phyloP scores from a whole-genome alignment of 2,329 filamentous ascomycete species.

The Trichophyton mentagrophytes region DNA sequence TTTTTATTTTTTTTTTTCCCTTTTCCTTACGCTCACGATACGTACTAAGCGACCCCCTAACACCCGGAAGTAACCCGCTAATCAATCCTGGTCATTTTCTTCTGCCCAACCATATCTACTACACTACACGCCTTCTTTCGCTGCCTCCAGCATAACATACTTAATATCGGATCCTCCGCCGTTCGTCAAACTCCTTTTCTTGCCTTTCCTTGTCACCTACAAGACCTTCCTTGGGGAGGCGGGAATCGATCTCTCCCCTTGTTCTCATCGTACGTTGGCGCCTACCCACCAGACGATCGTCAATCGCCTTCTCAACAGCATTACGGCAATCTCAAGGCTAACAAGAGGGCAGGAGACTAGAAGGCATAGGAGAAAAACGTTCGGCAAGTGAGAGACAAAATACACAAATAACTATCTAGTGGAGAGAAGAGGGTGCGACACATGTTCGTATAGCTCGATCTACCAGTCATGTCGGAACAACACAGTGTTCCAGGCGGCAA shows the following conservation, averaged over 20 bases:
- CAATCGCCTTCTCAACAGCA: not conserved
- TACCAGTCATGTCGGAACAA: constrained; percentile 20
- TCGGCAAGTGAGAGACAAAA: not conserved
- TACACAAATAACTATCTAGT: not conserved
- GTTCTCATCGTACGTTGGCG: not conserved
- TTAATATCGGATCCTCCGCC: not conserved
- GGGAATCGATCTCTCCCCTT: not conserved
- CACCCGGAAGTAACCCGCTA: constrained; percentile 4
- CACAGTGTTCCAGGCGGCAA: constrained; percentile 9
- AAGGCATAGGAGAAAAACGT: not conserved
- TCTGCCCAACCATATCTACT: constrained; percentile 1
- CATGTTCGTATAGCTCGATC: constrained; percentile 1
- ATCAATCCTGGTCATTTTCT: not conserved
- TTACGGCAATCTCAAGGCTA: not conserved
- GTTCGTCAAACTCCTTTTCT: not conserved
- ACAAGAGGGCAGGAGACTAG: not conserved
- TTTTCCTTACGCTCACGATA: not conserved
- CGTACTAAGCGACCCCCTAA: not conserved
- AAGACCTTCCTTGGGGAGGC: not conserved
- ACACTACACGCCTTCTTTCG: not conserved
- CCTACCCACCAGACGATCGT: not conserved
- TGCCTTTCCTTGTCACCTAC: not conserved
- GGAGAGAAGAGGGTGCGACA: not conserved
- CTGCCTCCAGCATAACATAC: not conserved
- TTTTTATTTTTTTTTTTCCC: not conserved